These are phyloP conservation scores for Aspergillus pseudonomiae DNA, from an alignment of 2,329 filamentous ascomycete genomes.

Conservation along the genomic window DNA sequence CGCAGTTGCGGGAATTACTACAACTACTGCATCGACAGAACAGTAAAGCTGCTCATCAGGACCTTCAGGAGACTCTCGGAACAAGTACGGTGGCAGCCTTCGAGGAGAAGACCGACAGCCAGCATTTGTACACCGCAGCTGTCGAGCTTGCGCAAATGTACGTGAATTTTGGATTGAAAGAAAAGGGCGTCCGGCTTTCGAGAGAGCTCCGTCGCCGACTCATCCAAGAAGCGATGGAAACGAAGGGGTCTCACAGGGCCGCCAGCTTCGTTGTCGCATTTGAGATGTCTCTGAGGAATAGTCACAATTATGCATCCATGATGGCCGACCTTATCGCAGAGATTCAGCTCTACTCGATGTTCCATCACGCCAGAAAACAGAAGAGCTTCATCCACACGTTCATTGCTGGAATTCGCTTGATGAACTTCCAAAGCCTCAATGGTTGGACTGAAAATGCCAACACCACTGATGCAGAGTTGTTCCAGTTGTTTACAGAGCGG, in stretches of 20 bases:
- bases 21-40: not conserved
- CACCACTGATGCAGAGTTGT: slow-evolving; percentile 2
- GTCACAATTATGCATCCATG: not conserved
- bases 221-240: not conserved
- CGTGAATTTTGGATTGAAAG: not conserved
- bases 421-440: slow-evolving; percentile 5
- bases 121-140: not conserved
- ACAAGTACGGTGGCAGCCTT: not conserved
- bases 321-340: slow-evolving; percentile 9
- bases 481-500: slow-evolving; percentile 2
- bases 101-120: not conserved
- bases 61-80: not conserved
- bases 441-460: not conserved
- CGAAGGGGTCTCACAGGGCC: not conserved
- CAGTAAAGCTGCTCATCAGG: not conserved
- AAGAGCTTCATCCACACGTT: slow-evolving; percentile 3
- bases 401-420: slow-evolving; percentile 1
- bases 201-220: not conserved
- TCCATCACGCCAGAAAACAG: not conserved
- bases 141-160: not conserved
- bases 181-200: not conserved
- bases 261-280: slow-evolving; percentile 4
- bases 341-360: slow-evolving; percentile 3
- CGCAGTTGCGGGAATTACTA: not conserved
- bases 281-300: not conserved